These are phyloP conservation scores for Metschnikowia santaceciliae DNA, from an alignment of 805 yeast species.

Conservation along the genomic window DNA sequence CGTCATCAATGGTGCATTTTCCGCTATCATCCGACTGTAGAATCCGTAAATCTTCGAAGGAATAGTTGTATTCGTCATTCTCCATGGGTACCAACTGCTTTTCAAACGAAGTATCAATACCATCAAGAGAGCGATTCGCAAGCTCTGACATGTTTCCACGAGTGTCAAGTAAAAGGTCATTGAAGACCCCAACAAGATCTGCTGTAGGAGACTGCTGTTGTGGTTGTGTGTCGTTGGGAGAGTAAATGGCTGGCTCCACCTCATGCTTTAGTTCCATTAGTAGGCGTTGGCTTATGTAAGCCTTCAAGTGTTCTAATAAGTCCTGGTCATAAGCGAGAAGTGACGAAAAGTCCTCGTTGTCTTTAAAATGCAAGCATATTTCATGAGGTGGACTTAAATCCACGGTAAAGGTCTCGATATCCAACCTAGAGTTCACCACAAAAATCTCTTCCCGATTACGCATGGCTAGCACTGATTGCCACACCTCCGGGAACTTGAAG, in stretches of 20 bases:
- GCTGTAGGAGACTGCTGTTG: not conserved
- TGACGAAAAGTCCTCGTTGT: conserved; percentile 30
- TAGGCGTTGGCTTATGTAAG: conserved; percentile 23
- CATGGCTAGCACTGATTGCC: conserved; percentile 13
- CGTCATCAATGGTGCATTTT: conserved; percentile 18
- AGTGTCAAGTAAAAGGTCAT: not conserved
- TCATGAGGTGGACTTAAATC: conserved; percentile 15
- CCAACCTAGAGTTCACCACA: conserved; percentile 28
- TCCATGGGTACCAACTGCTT: conserved; percentile 14
- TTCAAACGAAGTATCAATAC: conserved; percentile 7
- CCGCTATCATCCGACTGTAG: conserved; percentile 26
- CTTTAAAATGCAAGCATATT: conserved; percentile 22
- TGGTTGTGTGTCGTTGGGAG: not conserved
- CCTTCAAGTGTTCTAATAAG: conserved; percentile 23
- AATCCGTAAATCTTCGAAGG: conserved; percentile 19
- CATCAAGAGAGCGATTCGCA: conserved; percentile 11
- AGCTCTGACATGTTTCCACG: conserved; percentile 2
- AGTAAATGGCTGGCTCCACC: conserved; percentile 7
- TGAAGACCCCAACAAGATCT: not conserved
- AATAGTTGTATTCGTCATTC: conserved; percentile 6
- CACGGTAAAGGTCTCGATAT: conserved; percentile 21
- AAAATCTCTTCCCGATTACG: conserved; percentile 26
- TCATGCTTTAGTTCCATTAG: conserved; percentile 12
- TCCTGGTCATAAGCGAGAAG: conserved; percentile 26
- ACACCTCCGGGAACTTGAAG: conserved; percentile 12